A percentile compares a stretch with the other conserved stretches of the same genome.
phyloP scores from a whole-genome alignment of 345 rosid species.

The Camelina laxa region DNA sequence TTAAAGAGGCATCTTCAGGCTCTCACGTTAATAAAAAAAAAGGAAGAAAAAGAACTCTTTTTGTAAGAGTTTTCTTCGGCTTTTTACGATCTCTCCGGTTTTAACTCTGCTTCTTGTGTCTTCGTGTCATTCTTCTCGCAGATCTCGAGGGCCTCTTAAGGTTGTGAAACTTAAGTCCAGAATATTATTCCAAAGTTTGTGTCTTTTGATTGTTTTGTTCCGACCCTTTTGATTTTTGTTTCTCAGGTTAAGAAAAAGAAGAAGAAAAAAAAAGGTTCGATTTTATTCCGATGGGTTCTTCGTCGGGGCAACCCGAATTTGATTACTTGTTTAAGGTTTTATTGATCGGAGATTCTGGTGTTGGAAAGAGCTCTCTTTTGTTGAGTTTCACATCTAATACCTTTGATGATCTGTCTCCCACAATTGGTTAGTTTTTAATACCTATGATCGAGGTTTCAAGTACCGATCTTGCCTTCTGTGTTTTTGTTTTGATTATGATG shows the following conservation, averaged over 20 bases:
- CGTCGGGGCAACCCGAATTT: constrained; percentile 67
- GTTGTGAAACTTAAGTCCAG: not conserved
- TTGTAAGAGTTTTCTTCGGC: not conserved
- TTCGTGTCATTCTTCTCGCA: constrained; percentile 28
- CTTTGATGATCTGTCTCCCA: constrained; percentile 78
- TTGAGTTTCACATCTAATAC: constrained; percentile 76
- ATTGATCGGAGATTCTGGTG: constrained; percentile 84
- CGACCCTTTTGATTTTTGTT: not conserved
- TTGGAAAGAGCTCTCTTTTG: constrained; percentile 79
- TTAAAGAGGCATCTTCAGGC: not conserved
- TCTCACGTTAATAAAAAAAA: not conserved
- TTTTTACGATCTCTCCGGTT: constrained; percentile 34
- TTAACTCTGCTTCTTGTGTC: constrained; percentile 18
- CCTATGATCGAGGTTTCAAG: not conserved
- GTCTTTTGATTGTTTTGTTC: constrained; percentile 6
- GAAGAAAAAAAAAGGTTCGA: not conserved
- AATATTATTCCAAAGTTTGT: constrained; percentile 22
- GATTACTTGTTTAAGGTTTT: constrained; percentile 77
- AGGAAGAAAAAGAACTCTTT: no score
- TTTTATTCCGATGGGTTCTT: constrained; percentile 53
- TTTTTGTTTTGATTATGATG: not conserved
- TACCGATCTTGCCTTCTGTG: not conserved
- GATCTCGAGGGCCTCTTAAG: constrained; percentile 32
- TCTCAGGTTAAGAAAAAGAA: not conserved
- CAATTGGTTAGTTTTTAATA: constrained; percentile 54